phyloP scores from a whole-genome alignment of 2,329 filamentous ascomycete genomes.

The Didymella keratinophila region DNA sequence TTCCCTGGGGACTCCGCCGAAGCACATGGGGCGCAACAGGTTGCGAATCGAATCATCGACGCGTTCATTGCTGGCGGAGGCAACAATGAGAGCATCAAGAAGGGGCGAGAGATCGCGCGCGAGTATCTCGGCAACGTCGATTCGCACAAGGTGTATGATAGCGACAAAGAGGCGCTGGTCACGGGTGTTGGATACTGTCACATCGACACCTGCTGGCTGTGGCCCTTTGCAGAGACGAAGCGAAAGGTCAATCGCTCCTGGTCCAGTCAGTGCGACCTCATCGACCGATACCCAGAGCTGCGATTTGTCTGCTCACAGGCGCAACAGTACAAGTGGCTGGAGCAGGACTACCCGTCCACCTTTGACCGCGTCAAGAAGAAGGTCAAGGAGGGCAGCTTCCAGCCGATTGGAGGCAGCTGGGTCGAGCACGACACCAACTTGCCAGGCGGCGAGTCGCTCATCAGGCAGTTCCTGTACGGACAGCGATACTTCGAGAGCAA shows the following conservation, averaged over 20 bases:
- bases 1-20: conserved; percentile 90
- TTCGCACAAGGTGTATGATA: conserved; percentile 83
- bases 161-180: conserved; percentile 76
- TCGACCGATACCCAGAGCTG: conserved; percentile 94
- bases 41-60: conserved; percentile 89
- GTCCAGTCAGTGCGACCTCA: conserved; percentile 94
- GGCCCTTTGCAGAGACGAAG: conserved; percentile 98
- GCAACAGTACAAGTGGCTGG: conserved; percentile 98
- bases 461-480: conserved; percentile 93
- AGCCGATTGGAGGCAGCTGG: conserved; percentile 97
- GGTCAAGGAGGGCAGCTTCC: conserved; percentile 88
- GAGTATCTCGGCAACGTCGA: conserved; percentile 85
- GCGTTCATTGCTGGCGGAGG: conserved; percentile 81
- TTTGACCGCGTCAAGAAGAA: conserved; percentile 92
- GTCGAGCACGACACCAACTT: conserved; percentile 99
- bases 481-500: conserved; percentile 93
- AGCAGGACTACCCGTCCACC: conserved; percentile 84
- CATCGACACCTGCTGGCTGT: conserved; percentile 98
- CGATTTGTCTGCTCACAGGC: conserved; percentile 92
- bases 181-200: conserved; percentile 95
- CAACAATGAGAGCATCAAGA: conserved; percentile 75
- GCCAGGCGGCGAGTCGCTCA: conserved; percentile 92
- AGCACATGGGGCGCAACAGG: conserved; percentile 82
- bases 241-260: conserved; percentile 95
- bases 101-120: conserved; percentile 82